Conservation (phyloP, 768 basidiomycete genomes). For the Amylocystis lapponica region DNA sequence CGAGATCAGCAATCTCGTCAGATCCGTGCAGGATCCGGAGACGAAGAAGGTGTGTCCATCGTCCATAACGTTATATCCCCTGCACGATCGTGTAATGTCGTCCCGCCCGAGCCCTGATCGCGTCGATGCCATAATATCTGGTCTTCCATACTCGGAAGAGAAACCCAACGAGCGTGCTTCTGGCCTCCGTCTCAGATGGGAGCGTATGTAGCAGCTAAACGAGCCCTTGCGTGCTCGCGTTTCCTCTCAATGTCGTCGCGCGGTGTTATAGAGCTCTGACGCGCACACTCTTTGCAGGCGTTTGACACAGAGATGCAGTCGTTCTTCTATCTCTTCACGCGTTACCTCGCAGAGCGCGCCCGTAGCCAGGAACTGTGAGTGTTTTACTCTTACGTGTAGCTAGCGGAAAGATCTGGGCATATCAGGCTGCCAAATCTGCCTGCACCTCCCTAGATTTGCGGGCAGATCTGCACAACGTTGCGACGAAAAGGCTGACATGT, state of each 20-base stretch:
- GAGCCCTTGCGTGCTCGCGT: no score
- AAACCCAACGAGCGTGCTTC: no score
- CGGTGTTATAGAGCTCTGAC: background rate
- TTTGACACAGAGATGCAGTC: conserved; percentile 96
- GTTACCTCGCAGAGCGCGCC: conserved; percentile 86
- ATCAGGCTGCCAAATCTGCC: background rate
- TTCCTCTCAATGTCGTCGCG: no score
- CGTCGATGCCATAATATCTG: no score
- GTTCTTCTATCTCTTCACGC: conserved; percentile 94
- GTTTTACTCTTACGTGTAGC: no score
- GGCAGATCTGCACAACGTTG: background rate
- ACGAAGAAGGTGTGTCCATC: conserved; percentile 67
- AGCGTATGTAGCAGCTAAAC: no score
- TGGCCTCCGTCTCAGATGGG: no score
- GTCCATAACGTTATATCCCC: no score
- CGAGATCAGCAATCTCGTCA: conserved; percentile 91
- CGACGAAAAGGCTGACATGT: background rate
- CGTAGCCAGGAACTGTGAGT: conserved; percentile 77
- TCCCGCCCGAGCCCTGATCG: no score
- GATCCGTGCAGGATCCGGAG: conserved; percentile 69
- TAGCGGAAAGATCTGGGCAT: no score
- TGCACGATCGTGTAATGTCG: conserved; percentile 8
- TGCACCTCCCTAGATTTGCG: background rate
- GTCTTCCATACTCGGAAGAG: no score
- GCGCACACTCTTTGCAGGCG: conserved; percentile 44